A percentile compares a stretch with the other conserved stretches of the same genome.
Evolutionary conservation across 2,329 filamentous ascomycete genomes (phyloP).

Genomic region (Pezicula rhizophila): DNA sequence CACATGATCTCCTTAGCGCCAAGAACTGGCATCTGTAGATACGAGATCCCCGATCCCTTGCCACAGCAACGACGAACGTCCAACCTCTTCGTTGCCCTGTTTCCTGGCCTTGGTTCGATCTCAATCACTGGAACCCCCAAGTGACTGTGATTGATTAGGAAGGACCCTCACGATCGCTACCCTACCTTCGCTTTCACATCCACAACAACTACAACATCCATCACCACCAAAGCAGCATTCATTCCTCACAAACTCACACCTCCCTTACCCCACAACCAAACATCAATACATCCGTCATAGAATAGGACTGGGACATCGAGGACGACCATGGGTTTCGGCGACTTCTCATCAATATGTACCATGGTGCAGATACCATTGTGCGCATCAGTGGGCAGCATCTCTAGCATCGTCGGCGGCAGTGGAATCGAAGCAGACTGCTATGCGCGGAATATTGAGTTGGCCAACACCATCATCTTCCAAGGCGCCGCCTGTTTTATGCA

Average conservation of each 20-base stretch:
- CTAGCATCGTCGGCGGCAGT: slow-evolving; percentile 57
- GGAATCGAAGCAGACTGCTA: slow-evolving; percentile 90
- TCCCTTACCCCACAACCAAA: slow-evolving; percentile 7
- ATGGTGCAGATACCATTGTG: slow-evolving; percentile 84
- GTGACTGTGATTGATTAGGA: neutral
- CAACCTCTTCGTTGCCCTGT: neutral
- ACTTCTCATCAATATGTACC: slow-evolving; percentile 81
- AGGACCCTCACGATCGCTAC: slow-evolving; percentile 15
- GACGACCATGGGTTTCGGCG: slow-evolving; percentile 71
- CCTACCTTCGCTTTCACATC: slow-evolving; percentile 13
- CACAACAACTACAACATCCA: neutral
- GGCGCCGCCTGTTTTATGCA: slow-evolving; percentile 87
- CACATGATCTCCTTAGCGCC: too few species aligned
- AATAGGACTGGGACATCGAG: slow-evolving; percentile 4
- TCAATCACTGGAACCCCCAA: neutral
- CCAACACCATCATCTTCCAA: slow-evolving; percentile 98
- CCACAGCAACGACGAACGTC: neutral
- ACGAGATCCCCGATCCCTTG: neutral
- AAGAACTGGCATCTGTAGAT: neutral
- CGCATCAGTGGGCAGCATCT: slow-evolving; percentile 72
- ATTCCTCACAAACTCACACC: slow-evolving; percentile 3
- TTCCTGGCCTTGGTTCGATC: neutral
- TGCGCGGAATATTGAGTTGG: slow-evolving; percentile 88
- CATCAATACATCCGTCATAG: slow-evolving; percentile 13
- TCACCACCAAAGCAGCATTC: neutral